phyloP scores from a whole-genome alignment of 2,329 filamentous ascomycete genomes.

The Metarhizium album region DNA sequence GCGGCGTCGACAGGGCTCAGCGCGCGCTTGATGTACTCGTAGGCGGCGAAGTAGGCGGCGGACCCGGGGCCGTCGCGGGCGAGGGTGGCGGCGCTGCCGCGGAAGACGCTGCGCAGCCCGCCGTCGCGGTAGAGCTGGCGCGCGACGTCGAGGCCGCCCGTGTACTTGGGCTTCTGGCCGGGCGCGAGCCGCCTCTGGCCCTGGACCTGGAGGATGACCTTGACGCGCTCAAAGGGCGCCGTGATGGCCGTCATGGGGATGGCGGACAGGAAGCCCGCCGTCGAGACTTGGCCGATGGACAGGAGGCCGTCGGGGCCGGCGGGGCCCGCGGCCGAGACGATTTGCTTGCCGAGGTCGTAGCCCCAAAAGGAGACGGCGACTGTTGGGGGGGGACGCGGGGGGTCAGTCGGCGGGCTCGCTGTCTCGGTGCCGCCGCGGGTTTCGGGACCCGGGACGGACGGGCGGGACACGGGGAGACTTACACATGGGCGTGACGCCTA shows the following conservation, averaged over 20 bases:
- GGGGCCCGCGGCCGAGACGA: slow-evolving; percentile 60
- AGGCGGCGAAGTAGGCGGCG: slow-evolving; percentile 93
- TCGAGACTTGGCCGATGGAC: slow-evolving; percentile 76
- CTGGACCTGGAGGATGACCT: slow-evolving; percentile 96
- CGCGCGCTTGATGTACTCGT: slow-evolving; percentile 85
- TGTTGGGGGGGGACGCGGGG: slow-evolving; percentile 18
- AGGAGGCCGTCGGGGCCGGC: slow-evolving; percentile 63
- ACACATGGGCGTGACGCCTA: slow-evolving; percentile 99
- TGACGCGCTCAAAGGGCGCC: slow-evolving; percentile 97
- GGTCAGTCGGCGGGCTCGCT: no score
- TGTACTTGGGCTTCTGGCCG: slow-evolving; percentile 88
- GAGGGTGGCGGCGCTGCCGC: slow-evolving; percentile 80
- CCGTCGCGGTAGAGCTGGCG: slow-evolving; percentile 87
- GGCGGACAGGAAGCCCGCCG: slow-evolving; percentile 94
- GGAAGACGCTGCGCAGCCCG: slow-evolving; percentile 83
- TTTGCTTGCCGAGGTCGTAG: slow-evolving; percentile 87
- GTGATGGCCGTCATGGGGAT: slow-evolving; percentile 97
- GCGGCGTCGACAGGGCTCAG: slow-evolving; percentile 73
- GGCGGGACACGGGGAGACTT: slow-evolving; percentile 43
- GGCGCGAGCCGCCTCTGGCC: slow-evolving; percentile 81
- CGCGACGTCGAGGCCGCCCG: slow-evolving; percentile 79
- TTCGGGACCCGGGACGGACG: no score
- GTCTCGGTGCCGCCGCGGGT: no score
- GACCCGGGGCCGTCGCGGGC: slow-evolving; percentile 88
- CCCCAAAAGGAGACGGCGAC: slow-evolving; percentile 70